A percentile compares a stretch with the other conserved stretches of the same genome.
Evolutionary conservation across 2,329 filamentous ascomycete species (phyloP).

Genomic region (Cladosporium phlei): DNA sequence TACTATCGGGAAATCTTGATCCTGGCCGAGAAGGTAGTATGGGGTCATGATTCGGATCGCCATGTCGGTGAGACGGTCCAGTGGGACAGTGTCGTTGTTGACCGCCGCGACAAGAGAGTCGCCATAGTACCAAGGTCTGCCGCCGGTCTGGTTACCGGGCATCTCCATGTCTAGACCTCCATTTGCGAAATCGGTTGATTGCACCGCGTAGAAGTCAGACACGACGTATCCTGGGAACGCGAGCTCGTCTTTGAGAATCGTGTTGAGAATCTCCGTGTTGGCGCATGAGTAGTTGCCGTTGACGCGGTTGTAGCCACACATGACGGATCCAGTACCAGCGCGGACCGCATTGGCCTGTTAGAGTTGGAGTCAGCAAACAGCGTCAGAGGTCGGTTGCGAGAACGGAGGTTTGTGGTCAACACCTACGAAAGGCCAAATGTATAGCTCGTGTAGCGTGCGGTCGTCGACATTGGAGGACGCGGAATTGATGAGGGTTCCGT

Average conservation of each 20-base stretch:
- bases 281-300: constrained; percentile 56
- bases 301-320: constrained; percentile 70
- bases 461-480: constrained; percentile 27
- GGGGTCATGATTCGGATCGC: constrained; percentile 44
- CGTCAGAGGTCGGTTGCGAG: constrained; percentile 79
- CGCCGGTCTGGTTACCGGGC: constrained; percentile 51
- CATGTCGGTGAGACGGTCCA: constrained; percentile 57
- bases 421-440: constrained; percentile 20
- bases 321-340: constrained; percentile 60
- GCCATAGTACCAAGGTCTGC: constrained; percentile 20
- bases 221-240: constrained; percentile 85
- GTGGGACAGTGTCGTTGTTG: constrained; percentile 48
- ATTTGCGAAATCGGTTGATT: constrained; percentile 53
- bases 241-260: constrained; percentile 74
- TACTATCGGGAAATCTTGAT: constrained; percentile 36
- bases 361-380: too few species aligned
- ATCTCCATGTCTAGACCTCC: constrained; percentile 62
- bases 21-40: constrained; percentile 55
- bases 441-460: constrained; percentile 42
- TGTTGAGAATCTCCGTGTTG: constrained; percentile 73
- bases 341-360: constrained; percentile 59
- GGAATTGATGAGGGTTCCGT: constrained; percentile 23
- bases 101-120: constrained; percentile 47
- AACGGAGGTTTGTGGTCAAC: too few species aligned
- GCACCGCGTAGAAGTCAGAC: constrained; percentile 66